Evolutionary conservation across 1,284 basidiomycete species (phyloP).

Genomic region (Cutaneotrichosporon daszewskae): DNA sequence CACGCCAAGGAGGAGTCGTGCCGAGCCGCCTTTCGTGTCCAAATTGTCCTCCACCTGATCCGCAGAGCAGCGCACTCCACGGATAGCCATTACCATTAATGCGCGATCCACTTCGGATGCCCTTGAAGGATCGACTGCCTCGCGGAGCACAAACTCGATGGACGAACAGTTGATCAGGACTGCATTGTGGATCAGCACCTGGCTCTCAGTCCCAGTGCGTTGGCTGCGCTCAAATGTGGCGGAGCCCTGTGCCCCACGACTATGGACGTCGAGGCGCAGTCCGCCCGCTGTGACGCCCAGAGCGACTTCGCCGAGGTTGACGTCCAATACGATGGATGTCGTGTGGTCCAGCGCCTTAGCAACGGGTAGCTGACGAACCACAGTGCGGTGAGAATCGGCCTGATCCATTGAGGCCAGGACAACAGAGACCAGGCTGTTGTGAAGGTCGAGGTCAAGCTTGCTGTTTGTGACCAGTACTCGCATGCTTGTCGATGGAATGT

Average conservation of each 20-base stretch:
- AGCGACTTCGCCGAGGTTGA: constrained; percentile 12
- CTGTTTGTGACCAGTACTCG: constrained; percentile 20
- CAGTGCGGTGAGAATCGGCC: constrained; percentile 7
- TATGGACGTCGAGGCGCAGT: constrained; percentile 15
- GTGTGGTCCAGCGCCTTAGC: constrained; percentile 7
- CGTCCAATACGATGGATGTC: constrained; percentile 14
- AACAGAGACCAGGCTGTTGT: constrained; percentile 25
- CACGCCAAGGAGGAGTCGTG: constrained; percentile 17
- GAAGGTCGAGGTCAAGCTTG: constrained; percentile 16
- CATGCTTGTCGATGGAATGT: constrained; percentile 15
- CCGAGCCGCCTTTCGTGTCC: constrained; percentile 1
- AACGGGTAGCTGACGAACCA: constrained; percentile 4
- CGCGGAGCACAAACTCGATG: neutral
- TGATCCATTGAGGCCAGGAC: constrained; percentile 11
- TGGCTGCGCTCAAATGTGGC: constrained; percentile 4
- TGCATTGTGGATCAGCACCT: neutral
- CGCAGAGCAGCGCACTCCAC: constrained; percentile 2
- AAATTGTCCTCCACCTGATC: constrained; percentile 3
- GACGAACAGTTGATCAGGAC: constrained; percentile 6
- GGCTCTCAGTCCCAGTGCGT: neutral
- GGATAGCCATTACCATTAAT: constrained; percentile 3
- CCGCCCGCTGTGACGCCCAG: constrained; percentile 19
- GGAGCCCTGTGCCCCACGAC: constrained; percentile 5
- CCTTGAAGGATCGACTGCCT: neutral
- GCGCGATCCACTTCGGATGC: constrained; percentile 2